Evolutionary conservation across 176 grass and related monocot genomes (phyloP).

Genomic region (Aegilops umbellulata): DNA sequence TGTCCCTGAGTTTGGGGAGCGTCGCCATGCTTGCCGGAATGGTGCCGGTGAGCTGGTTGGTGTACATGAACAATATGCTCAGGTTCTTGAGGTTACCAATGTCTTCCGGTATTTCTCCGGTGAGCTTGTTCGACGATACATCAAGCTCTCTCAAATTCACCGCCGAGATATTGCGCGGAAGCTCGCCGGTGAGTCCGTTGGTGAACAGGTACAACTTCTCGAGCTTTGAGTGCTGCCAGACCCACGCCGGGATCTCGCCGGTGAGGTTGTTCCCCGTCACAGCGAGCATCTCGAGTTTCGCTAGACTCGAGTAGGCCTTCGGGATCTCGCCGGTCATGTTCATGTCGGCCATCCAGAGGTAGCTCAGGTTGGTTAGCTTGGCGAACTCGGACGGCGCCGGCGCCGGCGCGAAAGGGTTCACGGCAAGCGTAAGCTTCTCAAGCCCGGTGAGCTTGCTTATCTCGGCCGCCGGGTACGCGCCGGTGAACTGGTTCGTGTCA

Average conservation of each 20-base stretch:
- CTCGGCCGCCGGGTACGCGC: conserved; percentile 41
- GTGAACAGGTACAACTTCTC: background rate
- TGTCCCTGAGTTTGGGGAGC: conserved; percentile 28
- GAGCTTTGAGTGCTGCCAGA: conserved; percentile 45
- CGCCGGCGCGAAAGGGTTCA: conserved; percentile 39
- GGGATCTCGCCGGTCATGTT: conserved; percentile 62
- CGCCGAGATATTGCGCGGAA: conserved; percentile 24
- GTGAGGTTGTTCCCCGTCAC: conserved; percentile 29
- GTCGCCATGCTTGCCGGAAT: conserved; percentile 58
- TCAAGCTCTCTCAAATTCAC: conserved; percentile 37
- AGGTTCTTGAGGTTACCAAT: conserved; percentile 47
- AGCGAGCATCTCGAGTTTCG: conserved; percentile 17
- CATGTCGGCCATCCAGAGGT: conserved; percentile 27
- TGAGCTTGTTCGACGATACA: conserved; percentile 49
- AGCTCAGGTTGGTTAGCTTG: conserved; percentile 40
- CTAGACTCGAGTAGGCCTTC: conserved; percentile 12
- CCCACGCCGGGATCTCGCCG: conserved; percentile 52
- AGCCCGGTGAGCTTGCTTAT: conserved; percentile 34
- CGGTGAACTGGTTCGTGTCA: conserved; percentile 50
- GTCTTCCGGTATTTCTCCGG: conserved; percentile 47
- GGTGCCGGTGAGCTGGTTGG: conserved; percentile 48
- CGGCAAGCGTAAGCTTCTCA: conserved; percentile 36
- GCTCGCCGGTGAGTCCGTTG: conserved; percentile 43
- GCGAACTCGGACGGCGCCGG: conserved; percentile 36
- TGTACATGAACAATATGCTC: conserved; percentile 33